Evolutionary conservation across 768 basidiomycete genomes (phyloP).

Genomic region (Rickenella mellea): DNA sequence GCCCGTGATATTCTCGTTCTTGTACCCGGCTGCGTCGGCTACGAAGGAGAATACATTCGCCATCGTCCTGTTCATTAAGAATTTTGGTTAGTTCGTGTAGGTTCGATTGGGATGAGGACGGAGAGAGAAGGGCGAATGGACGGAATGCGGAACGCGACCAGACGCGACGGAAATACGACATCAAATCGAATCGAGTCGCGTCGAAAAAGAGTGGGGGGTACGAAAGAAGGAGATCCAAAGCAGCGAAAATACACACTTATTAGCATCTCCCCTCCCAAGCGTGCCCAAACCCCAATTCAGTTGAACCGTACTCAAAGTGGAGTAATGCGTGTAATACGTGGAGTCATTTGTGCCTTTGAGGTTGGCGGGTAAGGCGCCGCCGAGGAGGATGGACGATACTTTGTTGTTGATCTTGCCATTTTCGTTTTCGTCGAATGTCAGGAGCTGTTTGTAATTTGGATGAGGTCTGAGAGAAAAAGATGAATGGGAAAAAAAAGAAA

Average conservation of each 20-base stretch:
- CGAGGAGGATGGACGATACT: constrained; percentile 34
- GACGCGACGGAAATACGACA: too few species aligned
- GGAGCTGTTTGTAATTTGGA: too few species aligned
- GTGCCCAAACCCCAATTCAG: constrained; percentile 54
- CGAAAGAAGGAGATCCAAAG: constrained; percentile 36
- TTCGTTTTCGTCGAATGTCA: constrained; percentile 57
- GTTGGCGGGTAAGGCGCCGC: constrained; percentile 32
- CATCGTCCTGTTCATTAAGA: constrained; percentile 13
- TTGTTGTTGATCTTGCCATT: constrained; percentile 32
- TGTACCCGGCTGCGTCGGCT: constrained; percentile 35
- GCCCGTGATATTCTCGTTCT: constrained; percentile 22
- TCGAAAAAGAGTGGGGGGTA: constrained; percentile 64
- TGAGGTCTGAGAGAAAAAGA: too few species aligned
- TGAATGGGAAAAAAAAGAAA: too few species aligned
- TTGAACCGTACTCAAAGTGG: constrained; percentile 42
- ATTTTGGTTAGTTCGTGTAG: constrained; percentile 2
- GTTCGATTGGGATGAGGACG: too few species aligned
- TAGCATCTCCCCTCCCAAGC: constrained; percentile 49
- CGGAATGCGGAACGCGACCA: too few species aligned
- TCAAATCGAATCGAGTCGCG: too few species aligned
- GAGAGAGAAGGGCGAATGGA: too few species aligned
- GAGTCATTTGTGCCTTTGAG: constrained; percentile 36
- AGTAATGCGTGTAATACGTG: constrained; percentile 56
- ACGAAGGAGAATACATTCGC: constrained; percentile 46
- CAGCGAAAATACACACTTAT: constrained; percentile 22